phyloP scores from a whole-genome alignment of 805 yeast genomes.

The Myxozyma neglecta region DNA sequence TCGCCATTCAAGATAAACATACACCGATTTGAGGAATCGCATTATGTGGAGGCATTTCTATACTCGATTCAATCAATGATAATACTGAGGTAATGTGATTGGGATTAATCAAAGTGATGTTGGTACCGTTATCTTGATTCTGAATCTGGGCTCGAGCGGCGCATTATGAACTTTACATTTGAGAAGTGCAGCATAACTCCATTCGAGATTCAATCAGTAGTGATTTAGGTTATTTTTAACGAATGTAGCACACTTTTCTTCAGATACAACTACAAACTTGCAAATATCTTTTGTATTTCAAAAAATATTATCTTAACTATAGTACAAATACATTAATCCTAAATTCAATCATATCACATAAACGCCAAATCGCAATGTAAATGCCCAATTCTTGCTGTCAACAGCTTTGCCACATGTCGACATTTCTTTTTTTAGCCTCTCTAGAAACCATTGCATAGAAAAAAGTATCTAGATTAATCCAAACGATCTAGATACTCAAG shows the following conservation, averaged over 20 bases:
- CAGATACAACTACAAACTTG: not conserved
- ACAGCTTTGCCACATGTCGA: too few relatives aligned
- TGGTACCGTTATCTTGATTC: slow-evolving; percentile 4
- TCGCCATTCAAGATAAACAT: not conserved
- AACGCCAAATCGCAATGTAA: not conserved
- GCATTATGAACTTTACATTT: not conserved
- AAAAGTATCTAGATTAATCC: slow-evolving; percentile 44
- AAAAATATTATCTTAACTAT: not conserved
- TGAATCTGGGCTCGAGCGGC: slow-evolving; percentile 5
- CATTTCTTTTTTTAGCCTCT: too few relatives aligned
- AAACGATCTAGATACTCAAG: slow-evolving; percentile 63
- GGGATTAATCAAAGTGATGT: not conserved
- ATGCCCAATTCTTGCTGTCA: too few relatives aligned
- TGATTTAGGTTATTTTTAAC: too few relatives aligned
- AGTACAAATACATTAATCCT: not conserved
- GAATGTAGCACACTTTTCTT: too few relatives aligned
- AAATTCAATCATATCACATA: not conserved
- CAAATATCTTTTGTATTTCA: not conserved
- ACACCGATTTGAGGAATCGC: slow-evolving; percentile 10
- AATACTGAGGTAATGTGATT: not conserved
- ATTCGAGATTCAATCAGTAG: not conserved
- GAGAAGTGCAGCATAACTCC: not conserved
- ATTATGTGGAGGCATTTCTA: not conserved
- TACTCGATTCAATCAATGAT: not conserved
- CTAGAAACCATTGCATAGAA: too few relatives aligned